A percentile compares a stretch with the other conserved stretches of the same genome.
Evolutionary conservation across 2,329 filamentous ascomycete genomes (phyloP).

Genomic region (Macrophomina tecta): DNA sequence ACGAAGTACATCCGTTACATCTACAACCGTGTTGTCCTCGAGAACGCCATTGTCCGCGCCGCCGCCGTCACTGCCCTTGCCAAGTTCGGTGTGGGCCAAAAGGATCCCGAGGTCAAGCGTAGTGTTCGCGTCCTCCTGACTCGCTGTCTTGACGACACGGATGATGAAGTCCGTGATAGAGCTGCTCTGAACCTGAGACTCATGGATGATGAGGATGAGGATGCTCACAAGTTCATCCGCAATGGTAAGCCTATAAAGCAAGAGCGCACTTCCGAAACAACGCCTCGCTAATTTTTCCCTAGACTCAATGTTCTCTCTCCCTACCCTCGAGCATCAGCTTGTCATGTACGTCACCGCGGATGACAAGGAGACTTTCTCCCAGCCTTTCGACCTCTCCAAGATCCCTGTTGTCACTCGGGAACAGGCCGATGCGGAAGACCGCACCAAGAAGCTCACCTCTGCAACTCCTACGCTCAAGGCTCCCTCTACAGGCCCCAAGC

Average conservation of each 20-base stretch:
- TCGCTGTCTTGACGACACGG: conserved; percentile 92
- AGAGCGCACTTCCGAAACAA: neutral
- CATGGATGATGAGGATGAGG: conserved; percentile 89
- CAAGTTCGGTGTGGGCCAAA: conserved; percentile 96
- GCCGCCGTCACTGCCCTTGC: conserved; percentile 94
- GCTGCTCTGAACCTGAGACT: conserved; percentile 90
- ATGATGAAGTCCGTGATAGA: conserved; percentile 96
- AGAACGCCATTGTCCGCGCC: conserved; percentile 94
- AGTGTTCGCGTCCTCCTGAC: conserved; percentile 92
- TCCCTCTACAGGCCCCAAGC: conserved; percentile 81
- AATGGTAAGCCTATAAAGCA: conserved; percentile 67
- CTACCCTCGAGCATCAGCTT: conserved; percentile 94
- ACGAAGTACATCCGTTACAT: conserved; percentile 99
- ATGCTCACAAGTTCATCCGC: conserved; percentile 87
- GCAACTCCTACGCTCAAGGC: conserved; percentile 93
- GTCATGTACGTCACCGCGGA: conserved; percentile 97
- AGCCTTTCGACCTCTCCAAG: conserved; percentile 86
- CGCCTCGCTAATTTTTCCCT: neutral
- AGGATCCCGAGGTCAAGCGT: conserved; percentile 94
- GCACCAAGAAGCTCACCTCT: conserved; percentile 95
- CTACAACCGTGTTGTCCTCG: conserved; percentile 96
- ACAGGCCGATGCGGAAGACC: conserved; percentile 93
- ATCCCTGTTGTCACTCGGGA: conserved; percentile 94
- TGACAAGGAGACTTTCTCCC: conserved; percentile 81
- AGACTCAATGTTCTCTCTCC: conserved; percentile 95